Percentiles rank a stretch among this genome's conserved stretches.
phyloP scores from a whole-genome alignment of 345 rosid genomes.

The Gossypium turneri region DNA sequence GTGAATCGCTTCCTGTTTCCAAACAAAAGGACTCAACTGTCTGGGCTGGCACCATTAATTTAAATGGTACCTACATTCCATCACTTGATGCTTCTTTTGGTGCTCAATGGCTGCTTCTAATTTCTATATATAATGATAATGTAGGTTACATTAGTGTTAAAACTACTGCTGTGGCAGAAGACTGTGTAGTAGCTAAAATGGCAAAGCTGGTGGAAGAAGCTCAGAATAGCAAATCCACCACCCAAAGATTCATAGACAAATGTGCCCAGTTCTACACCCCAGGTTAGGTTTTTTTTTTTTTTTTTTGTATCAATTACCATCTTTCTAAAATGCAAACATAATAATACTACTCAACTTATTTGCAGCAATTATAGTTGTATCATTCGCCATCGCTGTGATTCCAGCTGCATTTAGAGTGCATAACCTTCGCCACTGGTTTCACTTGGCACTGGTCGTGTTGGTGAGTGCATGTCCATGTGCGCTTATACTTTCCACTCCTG shows the following conservation, averaged over 20 bases:
- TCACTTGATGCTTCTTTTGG: background rate
- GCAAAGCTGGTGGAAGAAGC: constrained; percentile 91
- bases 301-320: background rate
- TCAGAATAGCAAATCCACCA: constrained; percentile 68
- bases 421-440: constrained; percentile 53
- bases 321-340: background rate
- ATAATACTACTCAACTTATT: background rate
- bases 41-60: constrained; percentile 89
- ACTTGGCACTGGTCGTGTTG: constrained; percentile 72
- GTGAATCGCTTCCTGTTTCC: constrained; percentile 81
- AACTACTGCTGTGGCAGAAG: constrained; percentile 76
- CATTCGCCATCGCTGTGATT: constrained; percentile 49
- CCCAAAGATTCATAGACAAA: constrained; percentile 69
- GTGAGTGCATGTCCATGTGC: constrained; percentile 98
- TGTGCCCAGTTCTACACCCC: constrained; percentile 83
- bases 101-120: background rate
- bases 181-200: constrained; percentile 84
- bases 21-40: constrained; percentile 61
- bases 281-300: constrained; percentile 35
- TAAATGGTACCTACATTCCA: constrained; percentile 43
- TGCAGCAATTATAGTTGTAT: constrained; percentile 56
- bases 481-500: constrained; percentile 86
- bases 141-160: constrained; percentile 65
- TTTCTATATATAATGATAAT: background rate
- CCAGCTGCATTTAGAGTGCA: constrained; percentile 46